Evolutionary conservation across 148 eudicot genomes (phyloP).

Genomic region (Talinum fruticosum): DNA sequence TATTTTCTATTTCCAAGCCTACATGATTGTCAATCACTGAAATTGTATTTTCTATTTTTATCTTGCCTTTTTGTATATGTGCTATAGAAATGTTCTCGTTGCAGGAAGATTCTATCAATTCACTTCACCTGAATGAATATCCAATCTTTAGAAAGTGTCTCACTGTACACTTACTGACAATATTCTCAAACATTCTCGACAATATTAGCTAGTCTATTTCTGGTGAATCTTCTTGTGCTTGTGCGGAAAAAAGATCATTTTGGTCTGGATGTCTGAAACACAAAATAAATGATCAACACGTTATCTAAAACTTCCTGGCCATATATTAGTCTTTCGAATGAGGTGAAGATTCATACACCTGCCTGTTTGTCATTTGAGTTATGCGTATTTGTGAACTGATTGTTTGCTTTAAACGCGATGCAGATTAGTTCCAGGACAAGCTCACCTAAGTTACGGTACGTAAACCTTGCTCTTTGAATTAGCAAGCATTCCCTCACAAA

Average conservation of each 20-base stretch:
- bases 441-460: constrained; percentile 92
- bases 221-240: no score
- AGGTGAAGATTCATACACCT: not conserved
- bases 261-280: no score
- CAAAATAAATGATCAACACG: no score
- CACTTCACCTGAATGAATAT: not conserved
- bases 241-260: no score
- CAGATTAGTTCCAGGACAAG: constrained; percentile 93
- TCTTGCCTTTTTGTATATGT: not conserved
- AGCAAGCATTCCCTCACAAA: not conserved
- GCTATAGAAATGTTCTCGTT: not conserved
- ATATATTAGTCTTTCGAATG: not conserved
- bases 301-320: not conserved
- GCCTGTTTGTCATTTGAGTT: not conserved
- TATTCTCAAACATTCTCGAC: no score
- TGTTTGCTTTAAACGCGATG: constrained; percentile 4
- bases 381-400: constrained; percentile 6
- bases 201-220: no score
- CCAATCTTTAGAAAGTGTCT: not conserved
- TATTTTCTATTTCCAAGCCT: constrained; percentile 23
- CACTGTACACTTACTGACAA: not conserved
- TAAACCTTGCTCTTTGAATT: constrained; percentile 3
- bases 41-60: not conserved
- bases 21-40: not conserved
- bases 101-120: not conserved